These are phyloP conservation scores for Vanderwaltozyma polyspora DNA, from an alignment of 805 yeast species.

Conservation along the genomic window DNA sequence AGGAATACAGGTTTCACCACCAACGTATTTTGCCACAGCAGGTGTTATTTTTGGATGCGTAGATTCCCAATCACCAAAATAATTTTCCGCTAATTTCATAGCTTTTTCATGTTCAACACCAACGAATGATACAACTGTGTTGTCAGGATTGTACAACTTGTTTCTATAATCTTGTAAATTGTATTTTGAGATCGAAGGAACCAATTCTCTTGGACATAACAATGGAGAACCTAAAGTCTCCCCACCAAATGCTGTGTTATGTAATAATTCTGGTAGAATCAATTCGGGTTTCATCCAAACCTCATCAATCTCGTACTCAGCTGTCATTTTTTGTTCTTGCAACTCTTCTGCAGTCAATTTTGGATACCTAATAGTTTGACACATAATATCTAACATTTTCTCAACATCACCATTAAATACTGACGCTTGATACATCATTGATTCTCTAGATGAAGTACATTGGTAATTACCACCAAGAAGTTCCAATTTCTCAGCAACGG, in stretches of 20 bases:
- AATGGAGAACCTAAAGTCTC: slow-evolving; percentile 80
- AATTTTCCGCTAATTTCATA: slow-evolving; percentile 44
- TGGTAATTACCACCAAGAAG: slow-evolving; percentile 87
- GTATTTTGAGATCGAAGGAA: slow-evolving; percentile 42
- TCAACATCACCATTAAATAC: slow-evolving; percentile 81
- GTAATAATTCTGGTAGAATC: slow-evolving; percentile 81
- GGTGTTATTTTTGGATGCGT: slow-evolving; percentile 20
- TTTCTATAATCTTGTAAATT: slow-evolving; percentile 51
- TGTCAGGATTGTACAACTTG: slow-evolving; percentile 63
- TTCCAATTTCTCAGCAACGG: slow-evolving; percentile 68
- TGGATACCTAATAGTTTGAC: slow-evolving; percentile 73
- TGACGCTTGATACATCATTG: slow-evolving; percentile 87
- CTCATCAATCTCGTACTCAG: slow-evolving; percentile 74
- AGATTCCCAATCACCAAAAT: slow-evolving; percentile 52
- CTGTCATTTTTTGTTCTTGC: slow-evolving; percentile 58
- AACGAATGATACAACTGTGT: slow-evolving; percentile 74
- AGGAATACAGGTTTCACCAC: slow-evolving; percentile 47
- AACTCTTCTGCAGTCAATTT: slow-evolving; percentile 57
- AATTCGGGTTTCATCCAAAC: slow-evolving; percentile 74
- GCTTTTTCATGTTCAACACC: slow-evolving; percentile 73
- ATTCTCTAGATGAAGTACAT: slow-evolving; percentile 86
- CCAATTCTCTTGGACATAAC: slow-evolving; percentile 62
- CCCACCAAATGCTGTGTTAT: slow-evolving; percentile 62
- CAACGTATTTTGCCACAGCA: slow-evolving; percentile 41
- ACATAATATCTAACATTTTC: slow-evolving; percentile 60